phyloP scores from a whole-genome alignment of 2,329 filamentous ascomycete species.

The Aspergillus calidoustus region DNA sequence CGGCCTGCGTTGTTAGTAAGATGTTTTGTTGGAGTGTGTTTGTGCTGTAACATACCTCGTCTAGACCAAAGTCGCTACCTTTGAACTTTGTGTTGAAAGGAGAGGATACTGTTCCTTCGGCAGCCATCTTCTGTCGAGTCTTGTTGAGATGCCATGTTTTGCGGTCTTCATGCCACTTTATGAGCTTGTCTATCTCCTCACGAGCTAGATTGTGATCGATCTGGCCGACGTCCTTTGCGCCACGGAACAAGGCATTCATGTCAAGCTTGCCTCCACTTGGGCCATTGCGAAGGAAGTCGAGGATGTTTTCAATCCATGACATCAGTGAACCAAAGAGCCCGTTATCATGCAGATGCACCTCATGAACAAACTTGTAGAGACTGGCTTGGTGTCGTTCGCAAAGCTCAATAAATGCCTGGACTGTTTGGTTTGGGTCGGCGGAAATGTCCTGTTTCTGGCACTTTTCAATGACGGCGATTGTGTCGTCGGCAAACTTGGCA shows the following conservation, averaged over 20 bases:
- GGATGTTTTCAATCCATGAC: slow-evolving; percentile 94
- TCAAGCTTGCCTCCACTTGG: slow-evolving; percentile 84
- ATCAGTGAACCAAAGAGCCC: slow-evolving; percentile 95
- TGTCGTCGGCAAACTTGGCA: slow-evolving; percentile 88
- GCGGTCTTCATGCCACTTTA: slow-evolving; percentile 90
- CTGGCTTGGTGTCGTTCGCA: slow-evolving; percentile 94
- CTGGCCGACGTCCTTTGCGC: slow-evolving; percentile 68
- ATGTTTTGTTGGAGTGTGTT: not conserved
- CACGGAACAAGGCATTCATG: slow-evolving; percentile 90
- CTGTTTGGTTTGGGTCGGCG: slow-evolving; percentile 95
- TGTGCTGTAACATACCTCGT: slow-evolving; percentile 61
- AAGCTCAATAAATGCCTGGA: slow-evolving; percentile 96
- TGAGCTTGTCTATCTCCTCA: slow-evolving; percentile 80
- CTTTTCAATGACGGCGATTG: slow-evolving; percentile 76
- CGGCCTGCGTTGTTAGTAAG: slow-evolving; percentile 52
- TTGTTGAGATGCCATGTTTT: slow-evolving; percentile 99
- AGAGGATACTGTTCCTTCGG: slow-evolving; percentile 65
- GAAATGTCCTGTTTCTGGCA: slow-evolving; percentile 78
- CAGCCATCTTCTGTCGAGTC: slow-evolving; percentile 98
- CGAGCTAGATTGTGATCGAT: slow-evolving; percentile 76
- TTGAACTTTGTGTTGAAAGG: slow-evolving; percentile 67
- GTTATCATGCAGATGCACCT: slow-evolving; percentile 96
- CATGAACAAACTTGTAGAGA: slow-evolving; percentile 98
- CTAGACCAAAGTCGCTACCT: slow-evolving; percentile 85
- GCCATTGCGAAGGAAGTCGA: slow-evolving; percentile 88